A percentile compares a stretch with the other conserved stretches of the same genome.
phyloP scores from a whole-genome alignment of 441 rosid species.

The Lepidium campestre region DNA sequence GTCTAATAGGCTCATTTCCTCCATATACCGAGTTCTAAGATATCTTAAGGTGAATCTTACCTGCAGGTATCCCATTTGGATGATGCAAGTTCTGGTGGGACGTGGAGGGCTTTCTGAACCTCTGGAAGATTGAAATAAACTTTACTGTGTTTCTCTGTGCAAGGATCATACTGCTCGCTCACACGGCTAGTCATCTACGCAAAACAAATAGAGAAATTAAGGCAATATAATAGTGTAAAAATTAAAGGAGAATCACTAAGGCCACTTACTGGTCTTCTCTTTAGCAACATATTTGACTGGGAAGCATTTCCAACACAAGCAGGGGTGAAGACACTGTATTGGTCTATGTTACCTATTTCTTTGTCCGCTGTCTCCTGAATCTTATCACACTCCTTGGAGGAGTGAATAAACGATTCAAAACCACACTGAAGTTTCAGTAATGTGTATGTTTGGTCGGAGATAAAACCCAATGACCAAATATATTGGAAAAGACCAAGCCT shows the following conservation, averaged over 20 bases:
- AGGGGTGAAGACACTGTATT: conserved; percentile 80
- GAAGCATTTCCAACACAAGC: conserved; percentile 52
- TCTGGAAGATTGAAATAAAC: conserved; percentile 76
- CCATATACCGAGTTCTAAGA: background rate
- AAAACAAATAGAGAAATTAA: background rate
- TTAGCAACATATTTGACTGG: conserved; percentile 44
- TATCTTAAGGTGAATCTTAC: conserved; percentile 24
- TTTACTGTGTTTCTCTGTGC: conserved; percentile 77
- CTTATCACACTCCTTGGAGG: conserved; percentile 50
- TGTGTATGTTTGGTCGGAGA: conserved; percentile 80
- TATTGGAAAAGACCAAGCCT: conserved; percentile 75
- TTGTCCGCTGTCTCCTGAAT: conserved; percentile 49
- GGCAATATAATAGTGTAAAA: background rate
- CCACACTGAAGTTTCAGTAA: conserved; percentile 58
- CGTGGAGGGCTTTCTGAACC: conserved; percentile 83
- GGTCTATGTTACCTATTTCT: conserved; percentile 78
- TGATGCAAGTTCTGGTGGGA: conserved; percentile 56
- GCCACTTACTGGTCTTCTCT: conserved; percentile 53
- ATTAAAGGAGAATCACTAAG: background rate
- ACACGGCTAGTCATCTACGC: conserved; percentile 49
- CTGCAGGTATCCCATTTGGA: conserved; percentile 89
- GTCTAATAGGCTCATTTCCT: background rate
- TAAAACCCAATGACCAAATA: conserved; percentile 83
- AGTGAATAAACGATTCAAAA: conserved; percentile 57
- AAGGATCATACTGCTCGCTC: conserved; percentile 88